A percentile compares a stretch with the other conserved stretches of the same genome.
Conservation (phyloP, 176 grass and related monocot species). For the Neostapfia colusana region DNA sequence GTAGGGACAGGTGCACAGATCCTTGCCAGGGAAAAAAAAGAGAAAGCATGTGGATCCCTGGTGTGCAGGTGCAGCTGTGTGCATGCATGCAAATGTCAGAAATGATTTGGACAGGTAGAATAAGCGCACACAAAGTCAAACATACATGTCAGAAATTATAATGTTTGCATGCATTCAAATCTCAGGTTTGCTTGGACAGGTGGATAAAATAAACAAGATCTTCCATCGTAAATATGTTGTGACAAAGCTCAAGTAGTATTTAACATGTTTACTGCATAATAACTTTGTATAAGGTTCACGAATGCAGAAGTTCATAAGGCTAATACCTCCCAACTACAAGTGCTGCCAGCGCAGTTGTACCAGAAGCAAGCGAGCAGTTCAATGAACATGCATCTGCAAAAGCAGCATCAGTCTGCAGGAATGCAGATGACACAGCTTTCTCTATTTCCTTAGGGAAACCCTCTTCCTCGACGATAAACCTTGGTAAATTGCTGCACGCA, state of each 20-base stretch:
- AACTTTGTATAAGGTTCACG: neutral
- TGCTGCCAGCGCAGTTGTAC: conserved; percentile 84
- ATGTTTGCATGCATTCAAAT: neutral
- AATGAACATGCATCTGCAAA: conserved; percentile 79
- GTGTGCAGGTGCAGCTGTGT: no score
- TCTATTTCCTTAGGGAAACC: conserved; percentile 78
- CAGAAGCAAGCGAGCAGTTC: conserved; percentile 78
- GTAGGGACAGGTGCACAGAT: neutral
- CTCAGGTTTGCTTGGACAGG: neutral
- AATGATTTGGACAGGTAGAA: neutral
- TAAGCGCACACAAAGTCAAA: neutral
- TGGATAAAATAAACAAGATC: neutral
- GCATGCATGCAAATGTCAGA: neutral
- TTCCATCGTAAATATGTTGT: neutral
- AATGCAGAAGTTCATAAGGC: conserved; percentile 8
- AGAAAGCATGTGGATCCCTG: neutral
- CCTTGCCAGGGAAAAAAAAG: neutral
- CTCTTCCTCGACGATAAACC: conserved; percentile 70
- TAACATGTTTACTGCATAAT: neutral
- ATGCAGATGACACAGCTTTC: conserved; percentile 77
- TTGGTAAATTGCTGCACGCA: conserved; percentile 76
- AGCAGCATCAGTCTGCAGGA: conserved; percentile 85
- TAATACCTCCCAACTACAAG: conserved; percentile 77
- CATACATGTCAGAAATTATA: no score
- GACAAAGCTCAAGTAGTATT: neutral